Evolutionary conservation across 2,329 filamentous ascomycete genomes (phyloP), one percentile per base, ranked within the genome.

Genomic region (Aspergillus calidoustus): DNA sequence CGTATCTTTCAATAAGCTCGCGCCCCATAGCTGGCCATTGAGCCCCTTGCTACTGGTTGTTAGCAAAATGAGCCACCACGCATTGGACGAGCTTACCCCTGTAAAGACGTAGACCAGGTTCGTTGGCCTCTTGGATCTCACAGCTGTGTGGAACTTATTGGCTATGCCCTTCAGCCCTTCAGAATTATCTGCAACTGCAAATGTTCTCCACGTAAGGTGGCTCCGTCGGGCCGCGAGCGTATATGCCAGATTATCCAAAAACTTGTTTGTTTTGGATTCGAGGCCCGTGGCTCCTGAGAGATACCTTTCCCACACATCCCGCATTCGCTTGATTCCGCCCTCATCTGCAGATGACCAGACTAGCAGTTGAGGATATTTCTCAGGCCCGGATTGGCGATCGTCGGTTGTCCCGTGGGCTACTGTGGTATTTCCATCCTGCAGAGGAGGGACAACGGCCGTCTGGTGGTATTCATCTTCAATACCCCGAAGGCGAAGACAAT

Each of bases 91-190:
- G 34, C 34, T 41, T 41, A 41, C 34, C 8, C 34, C 34, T 41
- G 34, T 41, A 15, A 41, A 15, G 9, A 41, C 34, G 13, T 41
- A 41, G 9, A 13, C 34, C 2, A 41, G 34, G 34, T 41, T 41
- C 34, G 34, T 15, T 15, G 34, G 34, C 0, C 34, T 41, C 34
- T 41, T 41, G 11, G 34, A 13, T 11, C 34, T 13, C 4, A 41
- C 34, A 11, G 34, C 34, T 15, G 34, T 4, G 6, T 41, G 34
- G 34, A 41, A 41, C 11, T 41, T 41, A 41, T 41, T 1, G 34
- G 34, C 34, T 41, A 1, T 68, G 68, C 66, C 67, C 31, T 71
- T 66, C 49, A 68, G 67, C 17, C 67, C 67, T 19, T 68, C 68
- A 5, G 68, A 67, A 41, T 62, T 64, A 30, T 71, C 64, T 28